Conservation (phyloP, 768 basidiomycete genomes). For the Lentinula sp. region DNA sequence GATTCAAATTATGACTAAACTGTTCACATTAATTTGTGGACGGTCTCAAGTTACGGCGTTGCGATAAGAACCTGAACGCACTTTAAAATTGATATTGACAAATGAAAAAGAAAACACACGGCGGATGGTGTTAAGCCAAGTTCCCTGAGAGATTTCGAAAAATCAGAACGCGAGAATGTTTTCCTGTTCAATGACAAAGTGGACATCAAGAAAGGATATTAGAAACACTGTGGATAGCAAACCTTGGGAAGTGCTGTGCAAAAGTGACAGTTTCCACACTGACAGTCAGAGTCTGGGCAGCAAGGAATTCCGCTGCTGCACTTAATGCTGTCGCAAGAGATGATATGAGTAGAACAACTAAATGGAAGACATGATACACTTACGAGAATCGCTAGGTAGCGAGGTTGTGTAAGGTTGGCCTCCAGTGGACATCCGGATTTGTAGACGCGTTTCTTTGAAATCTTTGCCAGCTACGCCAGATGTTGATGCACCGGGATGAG, state of each 20-base stretch:
- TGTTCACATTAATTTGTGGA: background rate
- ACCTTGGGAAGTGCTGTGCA: conserved; percentile 84
- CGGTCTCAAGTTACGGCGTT: conserved; percentile 19
- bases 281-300: conserved; percentile 61
- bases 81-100: background rate
- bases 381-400: conserved; percentile 72
- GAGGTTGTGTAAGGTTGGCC: conserved; percentile 79
- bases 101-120: conserved; percentile 34
- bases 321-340: conserved; percentile 49
- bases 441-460: conserved; percentile 82
- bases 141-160: conserved; percentile 74
- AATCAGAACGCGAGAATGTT: conserved; percentile 66
- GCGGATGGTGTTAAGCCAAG: conserved; percentile 90
- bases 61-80: conserved; percentile 50
- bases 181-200: conserved; percentile 48
- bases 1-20: background rate
- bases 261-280: conserved; percentile 77
- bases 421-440: conserved; percentile 81
- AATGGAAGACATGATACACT: conserved; percentile 19
- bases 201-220: background rate
- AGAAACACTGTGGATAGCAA: conserved; percentile 12
- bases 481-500: conserved; percentile 28
- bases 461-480: conserved; percentile 59
- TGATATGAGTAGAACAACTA: background rate
- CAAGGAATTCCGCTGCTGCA: conserved; percentile 85